Evolutionary conservation across 2,329 filamentous ascomycete genomes (phyloP).

Genomic region (Apiospora malaysiana): DNA sequence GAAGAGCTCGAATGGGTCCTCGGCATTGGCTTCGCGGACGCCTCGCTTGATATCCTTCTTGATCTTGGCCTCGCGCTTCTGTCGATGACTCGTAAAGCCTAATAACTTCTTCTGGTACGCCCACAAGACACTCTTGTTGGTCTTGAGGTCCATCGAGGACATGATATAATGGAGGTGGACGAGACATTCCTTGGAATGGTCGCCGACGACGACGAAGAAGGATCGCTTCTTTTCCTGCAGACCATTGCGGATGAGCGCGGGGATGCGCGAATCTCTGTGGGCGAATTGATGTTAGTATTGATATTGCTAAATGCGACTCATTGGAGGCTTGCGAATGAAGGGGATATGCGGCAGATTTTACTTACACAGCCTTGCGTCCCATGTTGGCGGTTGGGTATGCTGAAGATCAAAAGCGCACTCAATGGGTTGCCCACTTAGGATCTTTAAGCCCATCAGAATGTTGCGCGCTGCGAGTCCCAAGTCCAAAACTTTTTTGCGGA

Average conservation of each 20-base stretch:
- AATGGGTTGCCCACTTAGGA: background rate
- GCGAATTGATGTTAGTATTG: background rate
- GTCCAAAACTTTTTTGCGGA: slow-evolving; percentile 20
- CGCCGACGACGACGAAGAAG: slow-evolving; percentile 96
- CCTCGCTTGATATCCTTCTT: slow-evolving; percentile 98
- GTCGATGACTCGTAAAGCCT: slow-evolving; percentile 92
- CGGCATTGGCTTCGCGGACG: slow-evolving; percentile 86
- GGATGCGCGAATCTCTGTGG: slow-evolving; percentile 83
- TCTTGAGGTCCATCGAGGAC: slow-evolving; percentile 85
- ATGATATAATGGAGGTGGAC: slow-evolving; percentile 80
- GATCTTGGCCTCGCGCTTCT: slow-evolving; percentile 98
- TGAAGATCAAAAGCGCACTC: slow-evolving; percentile 16
- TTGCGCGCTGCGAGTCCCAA: slow-evolving; percentile 4
- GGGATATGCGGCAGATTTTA: background rate
- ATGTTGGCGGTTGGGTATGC: slow-evolving; percentile 17
- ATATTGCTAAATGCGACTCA: background rate
- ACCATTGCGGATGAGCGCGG: slow-evolving; percentile 88
- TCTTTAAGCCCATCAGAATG: slow-evolving; percentile 16
- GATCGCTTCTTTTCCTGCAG: slow-evolving; percentile 95
- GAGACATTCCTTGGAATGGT: slow-evolving; percentile 94
- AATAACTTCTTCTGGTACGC: slow-evolving; percentile 98
- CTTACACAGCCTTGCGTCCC: slow-evolving; percentile 20
- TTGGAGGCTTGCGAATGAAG: background rate
- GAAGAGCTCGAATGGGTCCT: slow-evolving; percentile 97
- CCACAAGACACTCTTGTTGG: slow-evolving; percentile 97